A percentile compares a stretch with the other conserved stretches of the same genome.
Conservation (phyloP, 768 basidiomycete species). For the Coprinopsis sp. region DNA sequence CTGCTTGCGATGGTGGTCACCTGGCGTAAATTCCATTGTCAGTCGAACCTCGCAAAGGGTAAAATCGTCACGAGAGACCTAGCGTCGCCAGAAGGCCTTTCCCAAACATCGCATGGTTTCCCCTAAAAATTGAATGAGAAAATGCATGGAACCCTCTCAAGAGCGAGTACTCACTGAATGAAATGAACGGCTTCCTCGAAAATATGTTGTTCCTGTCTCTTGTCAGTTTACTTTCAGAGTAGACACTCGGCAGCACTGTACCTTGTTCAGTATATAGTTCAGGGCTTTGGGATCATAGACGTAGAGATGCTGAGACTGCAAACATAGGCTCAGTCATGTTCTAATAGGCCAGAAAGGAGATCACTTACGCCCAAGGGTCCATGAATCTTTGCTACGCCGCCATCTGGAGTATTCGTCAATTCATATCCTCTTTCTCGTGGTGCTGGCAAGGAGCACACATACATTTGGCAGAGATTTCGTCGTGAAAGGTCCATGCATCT, state of each 20-base stretch:
- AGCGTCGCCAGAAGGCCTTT: constrained; percentile 19
- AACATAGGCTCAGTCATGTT: too few relatives aligned
- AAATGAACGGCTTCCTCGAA: constrained; percentile 26
- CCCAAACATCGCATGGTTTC: constrained; percentile 19
- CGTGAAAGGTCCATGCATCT: too few relatives aligned
- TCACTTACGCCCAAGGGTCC: too few relatives aligned
- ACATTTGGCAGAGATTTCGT: too few relatives aligned
- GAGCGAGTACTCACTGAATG: constrained; percentile 18
- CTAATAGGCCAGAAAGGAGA: too few relatives aligned
- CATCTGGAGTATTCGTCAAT: too few relatives aligned
- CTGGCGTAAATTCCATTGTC: constrained; percentile 15
- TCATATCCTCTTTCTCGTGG: too few relatives aligned
- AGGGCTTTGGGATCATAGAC: constrained; percentile 40
- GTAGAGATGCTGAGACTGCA: too few relatives aligned
- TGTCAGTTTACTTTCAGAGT: background rate
- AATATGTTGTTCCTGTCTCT: constrained; percentile 24
- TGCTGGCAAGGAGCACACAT: too few relatives aligned
- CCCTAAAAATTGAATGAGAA: constrained; percentile 2
- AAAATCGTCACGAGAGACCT: constrained; percentile 13
- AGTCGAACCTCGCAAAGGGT: background rate
- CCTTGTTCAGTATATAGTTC: constrained; percentile 39
- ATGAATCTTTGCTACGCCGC: too few relatives aligned
- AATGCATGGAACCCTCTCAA: background rate
- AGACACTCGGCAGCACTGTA: background rate
- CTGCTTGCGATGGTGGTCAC: constrained; percentile 37